Evolutionary conservation across 768 basidiomycete genomes (phyloP), one percentile per base, ranked within the genome.

Genomic region (Xerocomellus dryophilus): DNA sequence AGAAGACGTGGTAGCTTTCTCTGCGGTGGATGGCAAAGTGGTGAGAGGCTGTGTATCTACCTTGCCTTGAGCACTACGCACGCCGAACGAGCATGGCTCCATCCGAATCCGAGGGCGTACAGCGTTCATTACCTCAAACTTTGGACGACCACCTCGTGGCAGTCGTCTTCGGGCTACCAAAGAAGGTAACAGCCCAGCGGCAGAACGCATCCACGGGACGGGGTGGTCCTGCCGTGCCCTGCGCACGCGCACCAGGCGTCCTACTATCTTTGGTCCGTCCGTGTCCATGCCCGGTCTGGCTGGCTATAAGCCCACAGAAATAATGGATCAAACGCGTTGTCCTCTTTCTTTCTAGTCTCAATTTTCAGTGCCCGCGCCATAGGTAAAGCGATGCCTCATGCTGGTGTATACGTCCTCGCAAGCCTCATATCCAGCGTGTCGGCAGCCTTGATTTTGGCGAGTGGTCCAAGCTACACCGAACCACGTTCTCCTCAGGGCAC

Each of bases 401-500:
- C 58, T 38, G 27, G 51, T 35, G 43, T 53, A 53, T 61, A 36
- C 45, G 10, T 61, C 51, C 54, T 71, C 20, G 53, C 67, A 41
- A 41, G 44, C 50, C 54, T 63, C 54, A 36, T 68, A 48, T 60
- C 56, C 27, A 47, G 53, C 41, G 43, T 59, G 36, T 62, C 56
- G 7, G 55, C 59, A 34, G 62, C 65, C 44, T 47, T 66, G 17
- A 58, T 61, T 41, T 45, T 50, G 39, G 56, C 61, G 29, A 51
- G 47, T 5, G 36, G 49, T 40, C 31, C 61, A 51, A 45, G 52
- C 20, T 74, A 81, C 67, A 71, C 71, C 55, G 76, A 79, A 34
- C 75, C 77, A 27, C 81, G 77, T 57, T 73, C 79, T 31, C 81
- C 78, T 43, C 74, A 75, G 15, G 78, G 77, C 53, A 70, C 73